Conservation (phyloP, 2,329 filamentous ascomycete genomes). For the Alternaria novae-zelandiae region DNA sequence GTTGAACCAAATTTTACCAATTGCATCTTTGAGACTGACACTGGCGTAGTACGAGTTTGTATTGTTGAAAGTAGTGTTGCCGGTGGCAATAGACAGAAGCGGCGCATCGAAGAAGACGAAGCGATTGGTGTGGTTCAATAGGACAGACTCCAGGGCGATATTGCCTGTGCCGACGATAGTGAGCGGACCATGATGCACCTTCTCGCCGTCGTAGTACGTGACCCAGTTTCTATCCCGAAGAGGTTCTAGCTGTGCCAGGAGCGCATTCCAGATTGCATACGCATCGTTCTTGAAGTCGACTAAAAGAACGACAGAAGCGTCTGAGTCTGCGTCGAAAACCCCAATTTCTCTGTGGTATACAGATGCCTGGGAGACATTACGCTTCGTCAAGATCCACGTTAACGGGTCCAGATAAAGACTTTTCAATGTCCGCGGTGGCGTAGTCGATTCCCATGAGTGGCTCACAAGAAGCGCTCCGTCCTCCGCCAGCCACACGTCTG, state of each 20-base stretch:
- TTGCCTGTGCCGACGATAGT: constrained; percentile 74
- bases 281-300: constrained; percentile 72
- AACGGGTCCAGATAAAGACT: constrained; percentile 46
- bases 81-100: constrained; percentile 48
- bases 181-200: constrained; percentile 62
- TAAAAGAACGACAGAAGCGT: constrained; percentile 63
- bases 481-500: constrained; percentile 37
- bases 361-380: constrained; percentile 29
- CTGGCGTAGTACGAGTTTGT: constrained; percentile 39
- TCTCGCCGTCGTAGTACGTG: constrained; percentile 56
- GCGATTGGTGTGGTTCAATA: constrained; percentile 55
- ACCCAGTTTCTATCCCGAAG: constrained; percentile 63
- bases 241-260: constrained; percentile 63
- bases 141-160: constrained; percentile 64
- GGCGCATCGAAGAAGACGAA: constrained; percentile 74
- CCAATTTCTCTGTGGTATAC: constrained; percentile 48
- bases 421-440: constrained; percentile 26
- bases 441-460: constrained; percentile 31
- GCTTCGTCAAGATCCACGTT: constrained; percentile 49
- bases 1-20: constrained; percentile 21
- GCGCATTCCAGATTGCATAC: constrained; percentile 58
- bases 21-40: constrained; percentile 23
- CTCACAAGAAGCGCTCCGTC: constrained; percentile 38
- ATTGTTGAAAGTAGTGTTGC: constrained; percentile 24
- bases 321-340: constrained; percentile 55